Evolutionary conservation across 768 basidiomycete genomes (phyloP).

Genomic region (Pleurotus ostreatus): DNA sequence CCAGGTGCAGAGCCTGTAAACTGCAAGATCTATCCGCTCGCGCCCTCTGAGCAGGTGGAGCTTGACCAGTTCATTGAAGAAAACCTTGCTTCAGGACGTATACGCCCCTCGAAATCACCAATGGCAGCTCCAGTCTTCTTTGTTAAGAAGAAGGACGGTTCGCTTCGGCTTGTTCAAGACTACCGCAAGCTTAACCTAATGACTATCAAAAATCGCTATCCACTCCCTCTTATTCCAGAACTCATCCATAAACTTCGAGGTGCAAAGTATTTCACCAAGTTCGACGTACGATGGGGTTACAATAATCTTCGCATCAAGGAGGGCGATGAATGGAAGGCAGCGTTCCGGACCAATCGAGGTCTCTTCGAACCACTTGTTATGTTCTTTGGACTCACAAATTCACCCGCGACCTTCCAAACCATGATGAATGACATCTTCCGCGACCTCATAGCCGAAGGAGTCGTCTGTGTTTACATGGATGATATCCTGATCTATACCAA

Average conservation of each 20-base stretch:
- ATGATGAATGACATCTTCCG: slow-evolving; percentile 14
- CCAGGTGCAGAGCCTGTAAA: slow-evolving; percentile 19
- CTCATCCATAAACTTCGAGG: slow-evolving; percentile 20
- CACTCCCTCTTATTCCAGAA: slow-evolving; percentile 27
- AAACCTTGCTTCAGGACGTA: slow-evolving; percentile 20
- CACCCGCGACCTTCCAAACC: slow-evolving; percentile 17
- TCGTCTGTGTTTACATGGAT: slow-evolving; percentile 36
- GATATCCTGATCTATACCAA: slow-evolving; percentile 33
- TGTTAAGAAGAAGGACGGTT: too few relatives aligned
- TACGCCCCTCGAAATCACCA: slow-evolving; percentile 21
- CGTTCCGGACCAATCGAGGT: slow-evolving; percentile 9
- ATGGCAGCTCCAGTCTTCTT: background rate
- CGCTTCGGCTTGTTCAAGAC: too few relatives aligned
- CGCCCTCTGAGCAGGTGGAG: slow-evolving; percentile 24
- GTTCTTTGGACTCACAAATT: slow-evolving; percentile 18
- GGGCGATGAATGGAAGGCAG: slow-evolving; percentile 13
- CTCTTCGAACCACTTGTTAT: slow-evolving; percentile 11
- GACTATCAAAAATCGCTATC: slow-evolving; percentile 31
- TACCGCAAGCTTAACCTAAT: slow-evolving; percentile 23
- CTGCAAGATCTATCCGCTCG: slow-evolving; percentile 31
- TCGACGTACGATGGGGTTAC: slow-evolving; percentile 37
- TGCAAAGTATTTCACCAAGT: slow-evolving; percentile 24
- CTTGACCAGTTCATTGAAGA: slow-evolving; percentile 23
- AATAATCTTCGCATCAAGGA: slow-evolving; percentile 21
- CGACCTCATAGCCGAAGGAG: slow-evolving; percentile 18